Evolutionary conservation across 2,329 filamentous ascomycete genomes (phyloP).

Genomic region (Lecanicillium sp.): DNA sequence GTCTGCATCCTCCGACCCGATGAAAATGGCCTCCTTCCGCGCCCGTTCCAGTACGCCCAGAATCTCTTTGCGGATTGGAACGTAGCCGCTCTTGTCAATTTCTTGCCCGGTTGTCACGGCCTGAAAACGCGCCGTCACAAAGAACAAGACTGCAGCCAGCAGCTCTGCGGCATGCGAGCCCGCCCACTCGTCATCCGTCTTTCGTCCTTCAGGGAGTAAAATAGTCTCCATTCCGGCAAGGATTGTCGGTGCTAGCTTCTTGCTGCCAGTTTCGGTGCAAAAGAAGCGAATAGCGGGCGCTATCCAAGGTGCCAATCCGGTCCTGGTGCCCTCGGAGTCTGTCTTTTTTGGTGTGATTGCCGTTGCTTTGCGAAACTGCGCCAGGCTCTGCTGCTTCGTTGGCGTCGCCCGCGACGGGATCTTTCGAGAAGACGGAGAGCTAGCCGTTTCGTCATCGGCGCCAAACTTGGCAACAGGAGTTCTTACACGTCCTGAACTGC

Average conservation of each 20-base stretch:
- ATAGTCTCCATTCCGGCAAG: slow-evolving; percentile 63
- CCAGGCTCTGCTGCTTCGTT: slow-evolving; percentile 36
- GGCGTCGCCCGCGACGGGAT: slow-evolving; percentile 36
- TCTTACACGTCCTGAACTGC: slow-evolving; percentile 19
- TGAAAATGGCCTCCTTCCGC: slow-evolving; percentile 30
- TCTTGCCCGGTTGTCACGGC: slow-evolving; percentile 29
- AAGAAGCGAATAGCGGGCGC: slow-evolving; percentile 60
- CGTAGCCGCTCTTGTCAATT: slow-evolving; percentile 36
- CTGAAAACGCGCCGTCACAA: slow-evolving; percentile 45
- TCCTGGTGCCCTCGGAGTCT: slow-evolving; percentile 23
- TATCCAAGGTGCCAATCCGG: slow-evolving; percentile 56
- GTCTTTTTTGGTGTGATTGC: slow-evolving; percentile 20
- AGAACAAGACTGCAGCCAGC: slow-evolving; percentile 53
- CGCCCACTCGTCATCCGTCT: slow-evolving; percentile 41
- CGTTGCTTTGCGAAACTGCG: slow-evolving; percentile 32
- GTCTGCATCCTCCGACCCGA: slow-evolving; percentile 35
- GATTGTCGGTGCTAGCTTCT: slow-evolving; percentile 61
- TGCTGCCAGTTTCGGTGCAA: slow-evolving; percentile 50
- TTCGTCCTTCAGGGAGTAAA: slow-evolving; percentile 32
- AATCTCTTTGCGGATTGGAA: slow-evolving; percentile 36
- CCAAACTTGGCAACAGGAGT: slow-evolving; percentile 26
- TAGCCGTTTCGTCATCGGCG: slow-evolving; percentile 12
- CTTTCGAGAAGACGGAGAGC: slow-evolving; percentile 20
- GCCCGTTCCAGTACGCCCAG: slow-evolving; percentile 32
- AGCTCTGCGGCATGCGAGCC: slow-evolving; percentile 43